These are phyloP conservation scores for Cyclocybe cylindracea DNA, from an alignment of 768 basidiomycete species.

Conservation along the genomic window DNA sequence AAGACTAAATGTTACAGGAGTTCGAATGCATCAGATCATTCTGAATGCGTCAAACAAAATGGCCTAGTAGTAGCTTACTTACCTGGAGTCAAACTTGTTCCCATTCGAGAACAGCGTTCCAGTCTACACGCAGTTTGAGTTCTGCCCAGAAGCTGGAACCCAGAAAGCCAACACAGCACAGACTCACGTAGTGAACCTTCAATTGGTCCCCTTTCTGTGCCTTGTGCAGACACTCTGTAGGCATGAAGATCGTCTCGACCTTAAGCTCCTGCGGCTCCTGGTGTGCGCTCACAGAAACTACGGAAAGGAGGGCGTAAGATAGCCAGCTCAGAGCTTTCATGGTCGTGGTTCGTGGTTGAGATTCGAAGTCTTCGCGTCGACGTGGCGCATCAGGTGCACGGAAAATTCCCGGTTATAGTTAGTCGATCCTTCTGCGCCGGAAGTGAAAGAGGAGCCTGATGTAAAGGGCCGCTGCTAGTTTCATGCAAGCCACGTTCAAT, in stretches of 20 bases:
- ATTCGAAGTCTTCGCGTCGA: slow-evolving; percentile 3
- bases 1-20: slow-evolving; percentile 36
- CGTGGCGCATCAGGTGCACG: slow-evolving; percentile 10
- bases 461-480: too few relatives aligned
- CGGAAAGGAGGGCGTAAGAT: slow-evolving; percentile 49
- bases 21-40: too few relatives aligned
- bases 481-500: too few relatives aligned
- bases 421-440: too few relatives aligned
- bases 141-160: not conserved
- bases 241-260: slow-evolving; percentile 62
- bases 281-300: slow-evolving; percentile 41
- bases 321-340: slow-evolving; percentile 58
- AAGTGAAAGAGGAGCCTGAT: too few relatives aligned
- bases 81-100: slow-evolving; percentile 90
- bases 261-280: slow-evolving; percentile 50
- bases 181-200: slow-evolving; percentile 74
- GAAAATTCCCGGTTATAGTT: not conserved
- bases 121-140: slow-evolving; percentile 46
- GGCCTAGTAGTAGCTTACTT: not conserved
- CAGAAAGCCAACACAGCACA: too few relatives aligned
- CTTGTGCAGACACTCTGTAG: slow-evolving; percentile 54
- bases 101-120: slow-evolving; percentile 79
- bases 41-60: too few relatives aligned
- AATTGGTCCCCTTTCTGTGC: slow-evolving; percentile 65
- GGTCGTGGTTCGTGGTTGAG: slow-evolving; percentile 14